phyloP scores from a whole-genome alignment of 2,329 filamentous ascomycete species.

The Polytolypa hystricis region DNA sequence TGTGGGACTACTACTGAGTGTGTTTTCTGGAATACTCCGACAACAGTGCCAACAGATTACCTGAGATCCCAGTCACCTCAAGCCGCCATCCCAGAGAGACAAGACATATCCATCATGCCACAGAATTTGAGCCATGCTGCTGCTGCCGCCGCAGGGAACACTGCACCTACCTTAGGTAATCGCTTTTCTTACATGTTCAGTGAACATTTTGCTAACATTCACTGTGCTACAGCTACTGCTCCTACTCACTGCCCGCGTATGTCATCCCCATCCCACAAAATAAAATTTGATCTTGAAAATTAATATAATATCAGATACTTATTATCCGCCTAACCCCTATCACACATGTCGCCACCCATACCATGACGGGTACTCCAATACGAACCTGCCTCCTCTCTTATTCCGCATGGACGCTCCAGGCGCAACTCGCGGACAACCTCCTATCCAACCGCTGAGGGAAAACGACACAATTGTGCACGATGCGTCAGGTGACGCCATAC shows the following conservation, averaged over 20 bases:
- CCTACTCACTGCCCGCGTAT: neutral
- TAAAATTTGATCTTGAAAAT: neutral
- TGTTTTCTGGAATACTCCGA: too few relatives aligned
- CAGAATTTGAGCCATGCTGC: too few relatives aligned
- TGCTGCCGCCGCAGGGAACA: too few relatives aligned
- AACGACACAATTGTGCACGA: slow-evolving; percentile 10
- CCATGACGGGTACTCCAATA: slow-evolving; percentile 13
- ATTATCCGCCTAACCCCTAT: slow-evolving; percentile 6
- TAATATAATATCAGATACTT: neutral
- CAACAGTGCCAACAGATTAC: too few relatives aligned
- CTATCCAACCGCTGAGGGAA: slow-evolving; percentile 10
- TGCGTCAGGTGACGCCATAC: slow-evolving; percentile 11
- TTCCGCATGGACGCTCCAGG: slow-evolving; percentile 16
- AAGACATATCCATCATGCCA: too few relatives aligned
- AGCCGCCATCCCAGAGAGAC: too few relatives aligned
- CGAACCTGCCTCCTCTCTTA: slow-evolving; percentile 16
- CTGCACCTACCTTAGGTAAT: too few relatives aligned
- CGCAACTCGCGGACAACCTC: neutral
- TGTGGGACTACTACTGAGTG: too few relatives aligned
- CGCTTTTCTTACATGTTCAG: too few relatives aligned
- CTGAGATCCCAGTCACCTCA: too few relatives aligned
- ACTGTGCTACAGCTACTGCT: too few relatives aligned
- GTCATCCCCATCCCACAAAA: neutral
- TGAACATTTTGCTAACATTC: too few relatives aligned
- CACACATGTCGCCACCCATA: slow-evolving; percentile 19